Percentiles rank a stretch among this genome's conserved stretches.
phyloP scores from a whole-genome alignment of 2,329 filamentous ascomycete species.

The Apiospora koreana region DNA sequence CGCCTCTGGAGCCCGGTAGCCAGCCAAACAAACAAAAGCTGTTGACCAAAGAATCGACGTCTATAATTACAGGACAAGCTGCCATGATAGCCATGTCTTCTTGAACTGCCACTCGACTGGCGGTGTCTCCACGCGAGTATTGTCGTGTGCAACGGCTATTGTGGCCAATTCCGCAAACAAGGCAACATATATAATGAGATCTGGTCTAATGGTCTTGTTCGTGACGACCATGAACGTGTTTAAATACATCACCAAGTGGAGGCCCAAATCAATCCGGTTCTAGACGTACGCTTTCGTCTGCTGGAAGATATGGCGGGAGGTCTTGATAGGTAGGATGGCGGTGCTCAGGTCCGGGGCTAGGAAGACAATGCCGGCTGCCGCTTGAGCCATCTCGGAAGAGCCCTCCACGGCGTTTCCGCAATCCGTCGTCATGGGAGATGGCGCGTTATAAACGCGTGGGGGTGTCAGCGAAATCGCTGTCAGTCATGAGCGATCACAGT shows the following conservation, averaged over 20 bases:
- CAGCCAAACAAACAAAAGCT: constrained; percentile 77
- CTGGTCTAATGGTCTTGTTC: constrained; percentile 72
- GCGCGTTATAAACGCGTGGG: constrained; percentile 68
- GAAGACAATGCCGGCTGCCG: constrained; percentile 74
- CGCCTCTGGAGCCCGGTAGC: constrained; percentile 50
- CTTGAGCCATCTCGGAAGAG: constrained; percentile 71
- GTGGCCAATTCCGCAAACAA: constrained; percentile 79
- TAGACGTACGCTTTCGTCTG: constrained; percentile 69
- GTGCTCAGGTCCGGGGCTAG: constrained; percentile 71
- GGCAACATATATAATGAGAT: constrained; percentile 78
- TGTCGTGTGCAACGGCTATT: constrained; percentile 77
- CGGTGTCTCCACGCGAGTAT: constrained; percentile 72
- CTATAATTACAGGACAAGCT: constrained; percentile 71
- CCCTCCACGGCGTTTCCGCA: constrained; percentile 75
- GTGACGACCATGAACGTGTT: constrained; percentile 79
- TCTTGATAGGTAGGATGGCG: constrained; percentile 74
- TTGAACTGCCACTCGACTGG: constrained; percentile 80
- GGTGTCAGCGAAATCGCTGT: neutral
- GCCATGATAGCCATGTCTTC: constrained; percentile 81
- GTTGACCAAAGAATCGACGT: constrained; percentile 71
- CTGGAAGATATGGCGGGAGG: constrained; percentile 52
- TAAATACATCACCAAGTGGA: constrained; percentile 76
- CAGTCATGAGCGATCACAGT: constrained; percentile 13
- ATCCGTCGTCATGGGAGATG: constrained; percentile 73
- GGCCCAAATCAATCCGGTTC: constrained; percentile 74